Evolutionary conservation across 2,329 filamentous ascomycete genomes (phyloP).

Genomic region (Arthrobotrys megalospora): DNA sequence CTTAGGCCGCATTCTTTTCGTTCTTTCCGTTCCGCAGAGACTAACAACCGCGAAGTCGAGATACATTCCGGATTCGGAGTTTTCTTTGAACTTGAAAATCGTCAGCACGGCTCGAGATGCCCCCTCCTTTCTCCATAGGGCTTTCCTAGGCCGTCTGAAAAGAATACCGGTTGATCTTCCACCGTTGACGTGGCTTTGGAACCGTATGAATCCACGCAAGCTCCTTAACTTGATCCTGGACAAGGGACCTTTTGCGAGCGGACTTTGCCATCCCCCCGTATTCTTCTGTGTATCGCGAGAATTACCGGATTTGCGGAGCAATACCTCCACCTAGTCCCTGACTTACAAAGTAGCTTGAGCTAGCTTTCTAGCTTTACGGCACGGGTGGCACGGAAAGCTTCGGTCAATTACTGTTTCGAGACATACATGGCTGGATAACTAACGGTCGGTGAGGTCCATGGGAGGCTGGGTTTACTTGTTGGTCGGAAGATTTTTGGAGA

Average conservation of each 20-base stretch:
- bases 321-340: background rate
- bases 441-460: background rate
- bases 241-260: conserved; percentile 13
- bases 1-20: background rate
- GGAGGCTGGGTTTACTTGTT: conserved; percentile 6
- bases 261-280: conserved; percentile 3
- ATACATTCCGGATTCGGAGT: background rate
- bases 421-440: conserved; percentile 12
- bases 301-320: conserved; percentile 21
- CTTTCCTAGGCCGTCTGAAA: background rate
- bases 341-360: background rate
- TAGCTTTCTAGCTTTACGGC: conserved; percentile 1
- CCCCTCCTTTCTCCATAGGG: conserved; percentile 16
- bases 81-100: background rate
- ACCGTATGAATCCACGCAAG: background rate
- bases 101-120: conserved; percentile 51
- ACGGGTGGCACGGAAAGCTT: conserved; percentile 24
- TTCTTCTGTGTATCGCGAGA: background rate
- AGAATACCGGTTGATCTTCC: conserved; percentile 14
- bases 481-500: background rate
- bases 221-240: background rate
- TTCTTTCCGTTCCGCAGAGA: background rate
- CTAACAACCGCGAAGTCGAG: too few species aligned
- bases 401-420: conserved; percentile 32
- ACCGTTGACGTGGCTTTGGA: conserved; percentile 38